Base-by-base conservation (phyloP, 2,329 filamentous ascomycete genomes). In the Penicillium sp. region DNA sequence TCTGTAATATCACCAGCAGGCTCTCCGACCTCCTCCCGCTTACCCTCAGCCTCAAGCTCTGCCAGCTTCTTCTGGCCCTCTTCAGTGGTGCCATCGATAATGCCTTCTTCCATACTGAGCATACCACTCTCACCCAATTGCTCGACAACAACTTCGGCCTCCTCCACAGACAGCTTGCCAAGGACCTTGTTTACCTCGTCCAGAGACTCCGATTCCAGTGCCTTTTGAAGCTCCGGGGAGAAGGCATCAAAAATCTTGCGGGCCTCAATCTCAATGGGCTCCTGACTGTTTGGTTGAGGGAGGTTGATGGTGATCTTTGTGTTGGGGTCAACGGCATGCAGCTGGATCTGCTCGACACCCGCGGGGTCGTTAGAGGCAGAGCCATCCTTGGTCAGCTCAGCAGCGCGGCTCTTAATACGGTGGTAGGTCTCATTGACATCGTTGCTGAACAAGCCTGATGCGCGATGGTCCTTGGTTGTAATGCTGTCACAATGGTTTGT, bases 31-130 rank as follows among this genome's bases (percentile, higher is more conserved):
- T 79, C 44, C 11, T 52, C 50, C 53, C 59, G 67, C 55, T 67
- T 74, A 16, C 67, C 82, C 62, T 84, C 79, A 26, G 83, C 81
- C 73, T 92, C 88, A 59, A 96, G 83, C 63, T 92, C 86, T 77
- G 90, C 88, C 67, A 93, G 81, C 70, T 88, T 87, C 72, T 88
- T 85, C 79, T 88, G 84, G 3, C 93, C 93, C 72, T 95, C 88
- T 70, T 92, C 88, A 2, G 93, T 96, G 46, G 92, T 99, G 1
- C 92, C 91, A 77, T 99, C 95, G 65, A 99, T 96, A 51, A 99
- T 92, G 50, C 96, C 88, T 70, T 96, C 88, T 73, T 98, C 92
- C 50, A 99, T 75, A 72, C 91, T 96, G 64, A 99, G 77, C 81
- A 97, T 93, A 37, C 91, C 91, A 16, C 92, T 92, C 78, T 95